Evolutionary conservation across 768 basidiomycete species (phyloP).

Genomic region (Hygrocybe punicea): DNA sequence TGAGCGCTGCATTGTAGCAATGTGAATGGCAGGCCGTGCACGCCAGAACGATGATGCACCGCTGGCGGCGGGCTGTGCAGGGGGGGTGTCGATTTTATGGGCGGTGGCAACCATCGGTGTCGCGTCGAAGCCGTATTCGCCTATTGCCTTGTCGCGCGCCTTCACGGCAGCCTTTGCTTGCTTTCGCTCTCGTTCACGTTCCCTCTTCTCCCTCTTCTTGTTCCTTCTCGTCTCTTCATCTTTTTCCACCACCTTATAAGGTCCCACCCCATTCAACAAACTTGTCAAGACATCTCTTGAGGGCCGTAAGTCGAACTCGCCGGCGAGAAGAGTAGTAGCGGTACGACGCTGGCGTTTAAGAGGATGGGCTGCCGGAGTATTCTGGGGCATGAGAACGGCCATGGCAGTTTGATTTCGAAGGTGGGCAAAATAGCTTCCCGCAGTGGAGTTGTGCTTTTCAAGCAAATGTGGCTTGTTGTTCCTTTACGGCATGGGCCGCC

Average conservation of each 20-base stretch:
- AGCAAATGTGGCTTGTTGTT: constrained; percentile 38
- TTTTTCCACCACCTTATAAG: constrained; percentile 60
- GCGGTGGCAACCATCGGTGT: constrained; percentile 28
- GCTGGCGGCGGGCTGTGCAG: constrained; percentile 24
- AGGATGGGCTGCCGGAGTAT: constrained; percentile 30
- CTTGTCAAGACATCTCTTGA: constrained; percentile 75
- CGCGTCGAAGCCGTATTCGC: constrained; percentile 17
- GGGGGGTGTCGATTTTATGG: constrained; percentile 24
- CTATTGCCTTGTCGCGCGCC: constrained; percentile 33
- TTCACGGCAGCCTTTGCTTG: constrained; percentile 32
- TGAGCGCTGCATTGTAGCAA: constrained; percentile 65
- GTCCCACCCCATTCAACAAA: constrained; percentile 69
- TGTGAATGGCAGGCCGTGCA: constrained; percentile 68
- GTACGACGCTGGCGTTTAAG: constrained; percentile 52
- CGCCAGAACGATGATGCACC: constrained; percentile 58
- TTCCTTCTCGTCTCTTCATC: constrained; percentile 55
- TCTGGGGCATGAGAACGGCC: constrained; percentile 32
- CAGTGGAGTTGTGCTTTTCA: no score
- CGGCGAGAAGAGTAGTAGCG: constrained; percentile 73
- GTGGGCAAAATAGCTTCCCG: no score
- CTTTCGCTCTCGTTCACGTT: constrained; percentile 51
- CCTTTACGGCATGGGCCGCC: constrained; percentile 42
- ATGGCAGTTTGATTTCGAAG: constrained; percentile 19
- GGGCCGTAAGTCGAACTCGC: constrained; percentile 65
- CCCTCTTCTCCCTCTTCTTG: constrained; percentile 54